Evolutionary conservation across 2,329 filamentous ascomycete genomes (phyloP).

Genomic region (Pseudogymnoascus sp.): DNA sequence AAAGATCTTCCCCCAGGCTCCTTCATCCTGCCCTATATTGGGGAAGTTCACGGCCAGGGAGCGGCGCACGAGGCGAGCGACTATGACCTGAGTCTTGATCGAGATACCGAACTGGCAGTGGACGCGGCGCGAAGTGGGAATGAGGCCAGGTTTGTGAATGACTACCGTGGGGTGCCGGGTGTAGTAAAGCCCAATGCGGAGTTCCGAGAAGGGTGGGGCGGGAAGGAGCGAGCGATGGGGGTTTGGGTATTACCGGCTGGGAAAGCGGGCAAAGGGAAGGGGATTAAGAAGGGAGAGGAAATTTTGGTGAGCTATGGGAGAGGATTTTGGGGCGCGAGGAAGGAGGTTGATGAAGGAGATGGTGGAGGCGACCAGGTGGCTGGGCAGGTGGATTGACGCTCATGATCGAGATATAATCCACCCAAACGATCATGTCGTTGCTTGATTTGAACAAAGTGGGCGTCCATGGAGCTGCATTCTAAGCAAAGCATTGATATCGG

Average conservation of each 20-base stretch:
- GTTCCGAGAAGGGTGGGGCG: slow-evolving; percentile 54
- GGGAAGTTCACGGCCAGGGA: slow-evolving; percentile 45
- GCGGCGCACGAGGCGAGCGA: slow-evolving; percentile 43
- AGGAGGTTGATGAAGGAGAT: slow-evolving; percentile 28
- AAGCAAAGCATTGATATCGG: background rate
- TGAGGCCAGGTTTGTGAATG: slow-evolving; percentile 61
- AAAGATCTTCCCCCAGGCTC: slow-evolving; percentile 46
- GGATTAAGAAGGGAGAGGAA: slow-evolving; percentile 55
- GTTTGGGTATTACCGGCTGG: slow-evolving; percentile 49
- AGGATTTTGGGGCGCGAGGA: slow-evolving; percentile 56
- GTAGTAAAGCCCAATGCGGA: slow-evolving; percentile 47
- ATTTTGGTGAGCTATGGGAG: slow-evolving; percentile 62
- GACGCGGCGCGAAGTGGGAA: slow-evolving; percentile 55
- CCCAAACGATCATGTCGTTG: background rate
- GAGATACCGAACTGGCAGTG: slow-evolving; percentile 50
- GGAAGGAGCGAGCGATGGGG: slow-evolving; percentile 47
- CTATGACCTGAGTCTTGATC: slow-evolving; percentile 60
- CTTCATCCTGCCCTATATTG: slow-evolving; percentile 57
- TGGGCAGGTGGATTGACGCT: background rate
- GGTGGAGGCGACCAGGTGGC: slow-evolving; percentile 13
- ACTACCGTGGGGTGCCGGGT: slow-evolving; percentile 52
- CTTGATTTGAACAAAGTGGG: background rate
- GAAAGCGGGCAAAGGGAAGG: slow-evolving; percentile 31
- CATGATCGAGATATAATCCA: background rate
- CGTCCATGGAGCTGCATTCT: background rate